phyloP scores from a whole-genome alignment of 176 grass and related monocot species.

The Cocos nucifera region DNA sequence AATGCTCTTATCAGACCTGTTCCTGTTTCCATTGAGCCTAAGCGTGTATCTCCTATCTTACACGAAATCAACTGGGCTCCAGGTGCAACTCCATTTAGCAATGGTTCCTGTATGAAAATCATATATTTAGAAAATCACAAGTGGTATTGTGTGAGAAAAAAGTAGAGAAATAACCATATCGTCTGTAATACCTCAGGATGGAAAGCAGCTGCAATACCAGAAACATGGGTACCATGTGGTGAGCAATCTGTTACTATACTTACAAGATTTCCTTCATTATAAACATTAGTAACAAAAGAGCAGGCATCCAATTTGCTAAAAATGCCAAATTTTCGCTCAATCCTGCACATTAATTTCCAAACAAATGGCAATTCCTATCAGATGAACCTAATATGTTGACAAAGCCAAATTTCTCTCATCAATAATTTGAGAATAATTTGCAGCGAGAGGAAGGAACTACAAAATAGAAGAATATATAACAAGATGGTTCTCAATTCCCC shows the following conservation, averaged over 20 bases:
- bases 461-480: too few species aligned
- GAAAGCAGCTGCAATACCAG: slow-evolving; percentile 90
- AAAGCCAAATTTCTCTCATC: too few species aligned
- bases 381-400: too few species aligned
- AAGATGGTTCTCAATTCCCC: too few species aligned
- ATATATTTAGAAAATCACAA: slow-evolving; percentile 9
- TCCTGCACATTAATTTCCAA: slow-evolving; percentile 37
- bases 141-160: slow-evolving; percentile 3
- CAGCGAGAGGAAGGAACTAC: too few species aligned
- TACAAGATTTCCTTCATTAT: slow-evolving; percentile 90
- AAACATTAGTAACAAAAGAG: slow-evolving; percentile 90
- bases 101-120: slow-evolving; percentile 54
- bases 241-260: slow-evolving; percentile 99
- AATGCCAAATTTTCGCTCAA: slow-evolving; percentile 77
- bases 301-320: slow-evolving; percentile 98
- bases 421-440: too few species aligned
- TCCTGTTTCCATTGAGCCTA: slow-evolving; percentile 99
- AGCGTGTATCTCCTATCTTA: slow-evolving; percentile 91
- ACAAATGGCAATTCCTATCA: not conserved
- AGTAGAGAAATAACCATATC: slow-evolving; percentile 12
- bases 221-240: slow-evolving; percentile 92
- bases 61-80: slow-evolving; percentile 97
- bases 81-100: slow-evolving; percentile 92
- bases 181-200: slow-evolving; percentile 64
- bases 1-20: slow-evolving; percentile 83